Evolutionary conservation across 805 yeast species (phyloP).

Genomic region (Kodamaea leandrae): DNA sequence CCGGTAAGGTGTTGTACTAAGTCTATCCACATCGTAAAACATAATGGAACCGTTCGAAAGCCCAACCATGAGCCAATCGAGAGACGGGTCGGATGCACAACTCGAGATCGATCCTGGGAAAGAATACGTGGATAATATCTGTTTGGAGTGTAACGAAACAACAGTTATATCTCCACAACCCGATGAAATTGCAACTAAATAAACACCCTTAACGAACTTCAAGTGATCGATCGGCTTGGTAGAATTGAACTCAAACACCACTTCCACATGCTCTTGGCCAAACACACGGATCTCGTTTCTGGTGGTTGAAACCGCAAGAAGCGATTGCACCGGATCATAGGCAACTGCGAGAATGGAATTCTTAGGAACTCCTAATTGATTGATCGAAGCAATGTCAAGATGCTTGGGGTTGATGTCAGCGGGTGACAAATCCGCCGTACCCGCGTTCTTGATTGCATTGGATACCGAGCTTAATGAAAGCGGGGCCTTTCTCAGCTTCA

Average conservation of each 20-base stretch:
- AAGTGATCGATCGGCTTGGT: slow-evolving; percentile 52
- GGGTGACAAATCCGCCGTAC: slow-evolving; percentile 31
- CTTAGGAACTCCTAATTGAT: slow-evolving; percentile 41
- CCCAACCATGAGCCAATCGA: slow-evolving; percentile 86
- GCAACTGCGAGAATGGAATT: slow-evolving; percentile 69
- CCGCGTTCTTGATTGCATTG: slow-evolving; percentile 37
- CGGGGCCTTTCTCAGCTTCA: slow-evolving; percentile 42
- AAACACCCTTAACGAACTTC: slow-evolving; percentile 75
- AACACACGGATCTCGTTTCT: slow-evolving; percentile 69
- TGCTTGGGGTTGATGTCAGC: slow-evolving; percentile 30
- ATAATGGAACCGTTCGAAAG: slow-evolving; percentile 68
- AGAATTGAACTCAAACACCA: slow-evolving; percentile 53
- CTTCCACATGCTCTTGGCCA: slow-evolving; percentile 82
- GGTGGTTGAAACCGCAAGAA: slow-evolving; percentile 77
- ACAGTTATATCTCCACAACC: slow-evolving; percentile 59
- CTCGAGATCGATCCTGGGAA: slow-evolving; percentile 68
- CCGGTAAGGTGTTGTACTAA: slow-evolving; percentile 59
- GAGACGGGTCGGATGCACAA: slow-evolving; percentile 75
- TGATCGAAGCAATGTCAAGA: slow-evolving; percentile 24
- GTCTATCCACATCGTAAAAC: slow-evolving; percentile 80
- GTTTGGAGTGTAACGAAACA: slow-evolving; percentile 64
- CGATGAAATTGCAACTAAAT: slow-evolving; percentile 67
- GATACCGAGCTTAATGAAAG: slow-evolving; percentile 41
- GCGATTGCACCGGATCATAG: slow-evolving; percentile 84
- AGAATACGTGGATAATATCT: slow-evolving; percentile 55